Evolutionary conservation across 192 early-diverging fungal species (phyloP), one percentile per base, ranked within the genome.

Genomic region (Entophlyctis luteolus): DNA sequence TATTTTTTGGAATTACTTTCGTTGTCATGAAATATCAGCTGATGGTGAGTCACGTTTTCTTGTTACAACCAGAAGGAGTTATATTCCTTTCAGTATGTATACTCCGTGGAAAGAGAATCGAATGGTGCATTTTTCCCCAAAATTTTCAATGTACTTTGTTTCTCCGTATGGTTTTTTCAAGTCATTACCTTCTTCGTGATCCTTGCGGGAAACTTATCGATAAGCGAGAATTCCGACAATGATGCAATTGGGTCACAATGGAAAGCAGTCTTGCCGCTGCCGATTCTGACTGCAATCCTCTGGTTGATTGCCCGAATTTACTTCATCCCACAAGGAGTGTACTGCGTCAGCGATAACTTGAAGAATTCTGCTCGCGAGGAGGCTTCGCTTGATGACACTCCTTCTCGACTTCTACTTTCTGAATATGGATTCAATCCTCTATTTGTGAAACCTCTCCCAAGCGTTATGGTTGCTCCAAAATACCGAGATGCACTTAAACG

Each of bases 11-110:
- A 6, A 34, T 75, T 31, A 67, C 68, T 3, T 76, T 72, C 52
- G 23, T 81, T 22, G 69, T 75, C 4, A 71, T 74, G 72, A 78
- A 79, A 59, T 81, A 81, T 62, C 79, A 80, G 48, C 52, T 79
- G 22, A 29, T 58, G 22, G 60, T 63, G 6, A 63, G n/a, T n/a
- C n/a, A n/a, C 14, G n/a, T 42, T 25, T 25, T 29, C 32, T 63
- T 63, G 8, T 10, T 60, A 45, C 5, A 18, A 6, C 46, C 34
- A 45, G 1, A 31, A 16, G 28, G 20, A 49, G 6, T 4, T 3
- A 31, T 47, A 48, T 4, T 22, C 27, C 16, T 32, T 5, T 4
- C 47, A 63, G 32, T 82, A 80, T 42, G 77, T 82, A 3, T 77
- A 77, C 48, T 77, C 79, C 39, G 72, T 73, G 20, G 56, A 70